Base-by-base conservation (phyloP, 179 eudicot species). In the Nepenthes alata region DNA sequence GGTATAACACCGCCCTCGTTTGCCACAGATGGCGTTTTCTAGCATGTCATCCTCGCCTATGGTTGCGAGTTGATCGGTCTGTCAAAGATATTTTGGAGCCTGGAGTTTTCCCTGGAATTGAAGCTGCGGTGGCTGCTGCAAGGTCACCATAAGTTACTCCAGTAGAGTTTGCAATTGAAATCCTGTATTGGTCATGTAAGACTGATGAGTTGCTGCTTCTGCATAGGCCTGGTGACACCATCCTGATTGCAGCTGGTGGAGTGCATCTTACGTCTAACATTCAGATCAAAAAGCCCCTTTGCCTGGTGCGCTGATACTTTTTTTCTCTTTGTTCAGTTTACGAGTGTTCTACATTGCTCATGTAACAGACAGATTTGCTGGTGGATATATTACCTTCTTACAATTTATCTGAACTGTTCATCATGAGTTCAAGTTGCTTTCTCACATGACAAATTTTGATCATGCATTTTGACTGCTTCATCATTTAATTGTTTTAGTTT, bases 1-100 rank as follows among this genome's bases (percentile, higher is more conserved):
- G 98, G 85, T 81, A 93, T 93, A 93, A 89, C 87, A 80, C 98
- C 72, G 98, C 98, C 81, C 98, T 89, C 83, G 98, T 93, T 89
- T 93, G 98, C 96, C 88, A 87, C 95, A 93, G 96, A 93, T 93
- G 98, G 98, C 75, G 70, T 60, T 93, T 83, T 72, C 77, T 93
- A 75, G 98, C 98, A 50, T 93, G 98, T 64, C 98, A 93, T 71
- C 98, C 98, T 63, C 95, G 86, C 36, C 74, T 85, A 57, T 93
- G 98, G 98, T 74, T 93, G 68, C 81, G 98, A 62, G 98, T 93
- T 45, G 98, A 89, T 72, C 82, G 88, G 11, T 66, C 84, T 47
- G 68, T 77, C 8, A 85, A 86, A 69, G 83, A 75, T 47, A 34
- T 64, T n/a, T 78, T 86, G 25, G 76, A 81, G 65, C 83, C 89